Base-by-base conservation (phyloP, 192 early-diverging fungal species). In the Jimgerdemannia lactiflua region DNA sequence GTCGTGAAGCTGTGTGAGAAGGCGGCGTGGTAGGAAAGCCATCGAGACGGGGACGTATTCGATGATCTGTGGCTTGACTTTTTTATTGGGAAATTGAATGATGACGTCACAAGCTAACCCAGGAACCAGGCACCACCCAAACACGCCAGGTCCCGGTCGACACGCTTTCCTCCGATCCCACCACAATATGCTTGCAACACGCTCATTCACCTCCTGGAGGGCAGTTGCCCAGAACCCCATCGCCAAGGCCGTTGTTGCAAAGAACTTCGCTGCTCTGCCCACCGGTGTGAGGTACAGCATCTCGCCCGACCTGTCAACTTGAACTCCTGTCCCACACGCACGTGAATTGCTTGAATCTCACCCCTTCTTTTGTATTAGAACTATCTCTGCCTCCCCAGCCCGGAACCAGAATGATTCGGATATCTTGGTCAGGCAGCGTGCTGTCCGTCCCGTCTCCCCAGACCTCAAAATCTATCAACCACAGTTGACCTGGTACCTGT, bases 391-490 rank as follows among this genome's bases (percentile, higher is more conserved):
- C n/a, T 65, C 82, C 43, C 69, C 42, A 29, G 40, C 69, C 3
- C 18, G 43, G 8, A 67, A 71, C 39, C 79, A 76, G 39, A 77
- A 84, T 20, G 80, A 84, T 64, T 79, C 81, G 9, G 78, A 84
- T 39, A 69, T 86, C 42, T 71, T 89, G 29, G 71, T 80, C 76
- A 74, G 85, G 59, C 87, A 89, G 72, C 85, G 87, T 71, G 80
- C 80, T 70, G 77, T 84, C 82, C 92, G 97, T 64, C 97, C 97
- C 20, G 84, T 91, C 20, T 91, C 92, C 70, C 97, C 95, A 39
- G 90, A 96, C 74, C 79, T 97, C 71, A 83, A 84, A 66, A 98
- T 98, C 85, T 98, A 97, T 88, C 86, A 95, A 87, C 93, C 93
- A 44, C 94, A 97, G 79, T 78, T 97, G 79, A 93, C 95, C 29